Conservation (phyloP, 345 rosid species). For the Eucalyptus globulus region DNA sequence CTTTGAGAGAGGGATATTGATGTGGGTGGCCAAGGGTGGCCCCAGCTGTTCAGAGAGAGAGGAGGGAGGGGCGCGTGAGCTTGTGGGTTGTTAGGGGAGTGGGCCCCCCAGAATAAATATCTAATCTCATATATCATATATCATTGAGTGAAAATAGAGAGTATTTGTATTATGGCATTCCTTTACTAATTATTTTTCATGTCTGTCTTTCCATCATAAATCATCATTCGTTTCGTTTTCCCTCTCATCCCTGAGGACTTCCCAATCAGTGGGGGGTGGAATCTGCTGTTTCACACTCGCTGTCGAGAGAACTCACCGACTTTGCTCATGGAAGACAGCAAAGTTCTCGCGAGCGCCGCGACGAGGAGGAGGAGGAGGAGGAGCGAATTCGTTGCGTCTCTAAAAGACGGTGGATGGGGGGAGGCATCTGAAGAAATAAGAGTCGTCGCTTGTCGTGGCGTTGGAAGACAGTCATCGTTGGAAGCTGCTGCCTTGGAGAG, state of each 20-base stretch:
- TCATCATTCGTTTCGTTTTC: not conserved
- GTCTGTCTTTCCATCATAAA: not conserved
- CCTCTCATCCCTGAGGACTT: not conserved
- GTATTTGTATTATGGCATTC: not conserved
- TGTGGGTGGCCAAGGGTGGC: not conserved
- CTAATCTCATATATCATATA: no score
- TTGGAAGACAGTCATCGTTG: not conserved
- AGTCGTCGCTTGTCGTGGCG: not conserved
- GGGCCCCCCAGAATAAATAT: no score
- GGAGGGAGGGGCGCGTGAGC: no score
- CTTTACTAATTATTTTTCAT: not conserved
- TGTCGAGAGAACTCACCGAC: not conserved
- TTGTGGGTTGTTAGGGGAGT: no score
- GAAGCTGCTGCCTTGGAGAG: not conserved
- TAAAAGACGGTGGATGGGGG: not conserved
- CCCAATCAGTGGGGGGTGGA: not conserved
- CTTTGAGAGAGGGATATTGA: accelerated
- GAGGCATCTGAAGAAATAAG: not conserved
- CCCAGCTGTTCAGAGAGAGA: not conserved
- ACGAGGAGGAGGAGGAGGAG: not conserved
- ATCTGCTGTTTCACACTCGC: not conserved
- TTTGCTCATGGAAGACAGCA: not conserved
- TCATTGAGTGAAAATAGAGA: no score
- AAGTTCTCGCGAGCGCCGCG: not conserved
- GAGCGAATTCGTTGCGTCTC: not conserved